Percentiles rank a stretch among this genome's conserved stretches.
phyloP scores from a whole-genome alignment of 495 filamentous ascomycete species.

The Talaromyces stipitatus region DNA sequence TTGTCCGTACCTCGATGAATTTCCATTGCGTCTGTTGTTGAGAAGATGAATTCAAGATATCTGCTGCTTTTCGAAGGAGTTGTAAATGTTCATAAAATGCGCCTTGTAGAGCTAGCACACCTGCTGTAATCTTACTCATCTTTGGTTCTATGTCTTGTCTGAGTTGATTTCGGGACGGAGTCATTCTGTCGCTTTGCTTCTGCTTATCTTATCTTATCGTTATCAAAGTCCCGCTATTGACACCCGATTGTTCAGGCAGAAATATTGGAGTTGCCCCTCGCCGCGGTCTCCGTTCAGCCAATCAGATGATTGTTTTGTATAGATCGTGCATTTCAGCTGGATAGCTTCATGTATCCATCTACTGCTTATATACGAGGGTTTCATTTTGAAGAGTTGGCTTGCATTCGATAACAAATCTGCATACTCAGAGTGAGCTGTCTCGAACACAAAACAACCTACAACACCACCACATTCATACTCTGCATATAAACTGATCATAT shows the following conservation, averaged over 20 bases:
- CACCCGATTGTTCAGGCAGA: not conserved
- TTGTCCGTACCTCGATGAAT: constrained; percentile 76
- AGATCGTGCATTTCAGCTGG: not conserved
- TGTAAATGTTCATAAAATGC: constrained; percentile 85
- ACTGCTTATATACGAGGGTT: too few species aligned
- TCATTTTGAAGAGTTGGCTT: too few species aligned
- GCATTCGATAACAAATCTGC: too few species aligned
- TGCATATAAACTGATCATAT: not conserved
- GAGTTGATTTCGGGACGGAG: not conserved
- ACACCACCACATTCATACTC: too few species aligned
- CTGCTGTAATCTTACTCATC: constrained; percentile 53
- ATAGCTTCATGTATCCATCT: not conserved
- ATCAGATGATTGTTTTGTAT: not conserved
- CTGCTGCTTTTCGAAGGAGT: constrained; percentile 61
- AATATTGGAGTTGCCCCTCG: not conserved
- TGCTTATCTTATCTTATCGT: constrained; percentile 2
- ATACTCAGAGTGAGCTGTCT: too few species aligned
- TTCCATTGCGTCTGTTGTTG: constrained; percentile 34
- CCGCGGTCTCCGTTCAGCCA: constrained; percentile 1
- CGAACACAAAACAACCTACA: too few species aligned
- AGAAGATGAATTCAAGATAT: constrained; percentile 16
- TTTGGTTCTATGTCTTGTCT: not conserved
- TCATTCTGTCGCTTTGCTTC: not conserved
- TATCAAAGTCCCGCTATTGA: not conserved
- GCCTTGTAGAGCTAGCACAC: constrained; percentile 88